A percentile compares a stretch with the other conserved stretches of the same genome.
These are phyloP conservation scores for Wolfiporia cocos DNA, from an alignment of 1,284 basidiomycete species.

Conservation along the genomic window DNA sequence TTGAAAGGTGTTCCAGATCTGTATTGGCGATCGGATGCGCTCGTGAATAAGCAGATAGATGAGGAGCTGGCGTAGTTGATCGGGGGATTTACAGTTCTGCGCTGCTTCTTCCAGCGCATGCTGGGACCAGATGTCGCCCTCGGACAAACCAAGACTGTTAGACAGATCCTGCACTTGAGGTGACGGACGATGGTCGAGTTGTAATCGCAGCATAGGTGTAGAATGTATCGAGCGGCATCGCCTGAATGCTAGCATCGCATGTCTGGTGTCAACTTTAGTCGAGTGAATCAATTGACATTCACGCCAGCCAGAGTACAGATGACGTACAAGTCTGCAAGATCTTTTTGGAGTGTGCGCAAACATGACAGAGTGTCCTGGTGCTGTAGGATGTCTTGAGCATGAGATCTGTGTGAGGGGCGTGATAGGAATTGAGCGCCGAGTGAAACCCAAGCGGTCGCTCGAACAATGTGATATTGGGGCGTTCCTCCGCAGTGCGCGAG, in stretches of 20 bases:
- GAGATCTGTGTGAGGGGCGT: too few species aligned
- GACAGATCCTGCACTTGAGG: constrained; percentile 5
- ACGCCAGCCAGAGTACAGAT: too few species aligned
- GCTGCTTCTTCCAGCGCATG: constrained; percentile 29
- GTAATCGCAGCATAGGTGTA: neutral
- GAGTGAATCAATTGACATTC: neutral
- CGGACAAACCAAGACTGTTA: constrained; percentile 6
- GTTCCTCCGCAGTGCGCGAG: too few species aligned
- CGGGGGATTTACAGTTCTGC: constrained; percentile 22
- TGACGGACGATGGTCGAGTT: neutral
- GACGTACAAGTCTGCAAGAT: too few species aligned
- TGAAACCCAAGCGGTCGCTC: too few species aligned
- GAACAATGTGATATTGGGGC: too few species aligned
- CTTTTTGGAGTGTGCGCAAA: too few species aligned
- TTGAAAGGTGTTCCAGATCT: constrained; percentile 23
- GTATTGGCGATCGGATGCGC: constrained; percentile 18
- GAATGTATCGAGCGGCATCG: constrained; percentile 5
- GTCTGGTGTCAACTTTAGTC: too few species aligned
- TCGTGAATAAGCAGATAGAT: constrained; percentile 29
- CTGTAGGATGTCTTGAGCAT: too few species aligned
- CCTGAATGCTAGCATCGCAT: too few species aligned
- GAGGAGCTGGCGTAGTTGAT: constrained; percentile 29
- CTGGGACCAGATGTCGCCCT: constrained; percentile 19
- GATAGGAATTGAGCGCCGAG: too few species aligned
- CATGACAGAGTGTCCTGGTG: too few species aligned